Conservation (phyloP, 257 asterid genomes). For the Lycium barbarum region DNA sequence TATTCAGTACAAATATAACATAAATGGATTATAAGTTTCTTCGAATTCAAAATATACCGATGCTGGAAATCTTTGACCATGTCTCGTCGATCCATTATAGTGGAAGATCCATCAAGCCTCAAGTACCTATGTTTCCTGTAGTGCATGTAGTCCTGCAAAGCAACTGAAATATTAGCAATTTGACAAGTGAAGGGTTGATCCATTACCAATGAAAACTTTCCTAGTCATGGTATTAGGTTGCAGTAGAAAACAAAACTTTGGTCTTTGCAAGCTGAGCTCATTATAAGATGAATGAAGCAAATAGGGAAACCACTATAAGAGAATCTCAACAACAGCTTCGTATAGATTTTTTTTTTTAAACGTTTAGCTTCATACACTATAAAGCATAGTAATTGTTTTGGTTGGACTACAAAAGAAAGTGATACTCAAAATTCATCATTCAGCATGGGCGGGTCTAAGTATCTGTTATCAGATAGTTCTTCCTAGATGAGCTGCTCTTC, state of each 20-base stretch:
- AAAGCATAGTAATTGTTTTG: not conserved
- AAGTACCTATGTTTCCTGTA: slow-evolving; percentile 83
- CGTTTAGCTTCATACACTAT: not conserved
- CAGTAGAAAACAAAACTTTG: not conserved
- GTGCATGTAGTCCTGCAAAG: slow-evolving; percentile 93
- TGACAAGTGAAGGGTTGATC: not conserved
- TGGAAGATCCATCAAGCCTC: slow-evolving; percentile 97
- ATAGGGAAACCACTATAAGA: not conserved
- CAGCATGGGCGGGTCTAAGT: not conserved
- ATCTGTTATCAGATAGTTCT: not conserved
- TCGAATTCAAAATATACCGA: slow-evolving; percentile 57
- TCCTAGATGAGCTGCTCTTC: slow-evolving; percentile 14
- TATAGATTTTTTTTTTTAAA: not conserved
- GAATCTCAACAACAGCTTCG: slow-evolving; percentile 19
- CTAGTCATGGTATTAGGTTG: not conserved
- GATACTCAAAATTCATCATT: not conserved
- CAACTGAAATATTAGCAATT: slow-evolving; percentile 24
- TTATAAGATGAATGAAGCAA: slow-evolving; percentile 15
- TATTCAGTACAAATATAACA: not conserved
- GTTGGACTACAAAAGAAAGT: not conserved
- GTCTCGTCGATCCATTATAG: slow-evolving; percentile 93
- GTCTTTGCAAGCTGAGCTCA: slow-evolving; percentile 9
- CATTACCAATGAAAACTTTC: slow-evolving; percentile 1
- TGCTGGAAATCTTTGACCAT: slow-evolving; percentile 99
- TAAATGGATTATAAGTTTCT: not conserved